phyloP scores from a whole-genome alignment of 2,329 filamentous ascomycete species.

The Cryphonectria carpinicola region DNA sequence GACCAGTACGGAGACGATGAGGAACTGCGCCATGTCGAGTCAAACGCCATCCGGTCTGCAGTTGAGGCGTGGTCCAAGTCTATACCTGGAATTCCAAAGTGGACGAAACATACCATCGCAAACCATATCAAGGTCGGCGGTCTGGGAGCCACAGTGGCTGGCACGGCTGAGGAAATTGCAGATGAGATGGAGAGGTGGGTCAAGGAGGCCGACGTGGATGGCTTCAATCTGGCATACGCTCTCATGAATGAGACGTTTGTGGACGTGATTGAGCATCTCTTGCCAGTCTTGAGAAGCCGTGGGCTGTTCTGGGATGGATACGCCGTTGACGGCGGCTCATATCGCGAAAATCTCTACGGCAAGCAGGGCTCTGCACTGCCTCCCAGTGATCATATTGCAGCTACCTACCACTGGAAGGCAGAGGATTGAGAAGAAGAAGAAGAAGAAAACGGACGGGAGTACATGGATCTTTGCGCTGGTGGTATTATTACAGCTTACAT shows the following conservation, averaged over 20 bases:
- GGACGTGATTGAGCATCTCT: slow-evolving; percentile 66
- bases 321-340: slow-evolving; percentile 59
- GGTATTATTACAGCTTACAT: too few relatives aligned
- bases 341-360: slow-evolving; percentile 64
- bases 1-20: slow-evolving; percentile 64
- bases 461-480: too few relatives aligned
- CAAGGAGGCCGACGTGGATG: slow-evolving; percentile 25
- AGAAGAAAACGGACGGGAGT: too few relatives aligned
- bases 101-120: slow-evolving; percentile 31
- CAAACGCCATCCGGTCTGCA: slow-evolving; percentile 61
- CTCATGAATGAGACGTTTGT: slow-evolving; percentile 70
- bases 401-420: slow-evolving; percentile 26
- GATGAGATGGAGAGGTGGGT: slow-evolving; percentile 30
- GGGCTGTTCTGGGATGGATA: slow-evolving; percentile 62
- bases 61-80: slow-evolving; percentile 51
- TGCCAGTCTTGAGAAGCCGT: slow-evolving; percentile 65
- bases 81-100: slow-evolving; percentile 31
- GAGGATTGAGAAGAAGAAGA: slow-evolving; percentile 26
- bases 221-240: slow-evolving; percentile 55
- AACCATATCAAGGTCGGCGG: slow-evolving; percentile 33
- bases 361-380: slow-evolving; percentile 42
- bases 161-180: slow-evolving; percentile 24
- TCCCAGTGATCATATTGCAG: slow-evolving; percentile 15
- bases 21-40: slow-evolving; percentile 64
- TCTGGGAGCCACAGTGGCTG: slow-evolving; percentile 27